Evolutionary conservation across 2,329 filamentous ascomycete genomes (phyloP), one percentile per base, ranked within the genome.

Genomic region (Clarireedia paspali): DNA sequence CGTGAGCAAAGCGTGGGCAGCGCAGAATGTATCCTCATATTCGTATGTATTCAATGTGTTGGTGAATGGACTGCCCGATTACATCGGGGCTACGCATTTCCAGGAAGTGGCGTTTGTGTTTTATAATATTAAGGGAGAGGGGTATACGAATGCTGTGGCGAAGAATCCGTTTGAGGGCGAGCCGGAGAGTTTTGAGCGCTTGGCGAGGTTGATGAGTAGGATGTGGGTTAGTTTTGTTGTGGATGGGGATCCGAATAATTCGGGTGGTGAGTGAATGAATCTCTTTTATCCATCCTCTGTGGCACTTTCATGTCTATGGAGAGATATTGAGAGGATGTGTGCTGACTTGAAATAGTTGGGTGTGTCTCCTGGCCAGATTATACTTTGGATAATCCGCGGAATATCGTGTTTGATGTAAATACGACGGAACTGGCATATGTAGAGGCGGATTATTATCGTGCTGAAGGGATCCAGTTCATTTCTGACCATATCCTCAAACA

Each of bases 41-140:
- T 77, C 76, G 63, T 86, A 84, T 70, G 76, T 79, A 47, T 86
- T 85, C 73, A 81, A 85, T 64, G 79, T 80, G 7, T 68, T 76
- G 15, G 69, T 75, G 0, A 72, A 74, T 3, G 76, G 78, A 9
- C 61, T 75, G 1, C 67, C 72, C 0, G 68, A 71, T 10, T 67
- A 70, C 1, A 64, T 70, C 1, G 77, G 77, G 0, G 76, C 75
- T 0, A 74, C 75, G 0, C 82, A 84, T 65, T 84, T 83, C 65
- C 73, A 57, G n/a, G 70, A 67, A 46, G 73, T 73, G 2, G 70
- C 68, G 38, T 73, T 71, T 14, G 65, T 71, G 6, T 70, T 73
- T 27, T 60, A 67, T 46, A 70, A 64, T 56, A 52, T 63, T 10
- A 57, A 59, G 6, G 69, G 68, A 3, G 61, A 52, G 5, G 66